Evolutionary conservation across 257 asterid genomes (phyloP).

Genomic region (Mitragyna speciosa): DNA sequence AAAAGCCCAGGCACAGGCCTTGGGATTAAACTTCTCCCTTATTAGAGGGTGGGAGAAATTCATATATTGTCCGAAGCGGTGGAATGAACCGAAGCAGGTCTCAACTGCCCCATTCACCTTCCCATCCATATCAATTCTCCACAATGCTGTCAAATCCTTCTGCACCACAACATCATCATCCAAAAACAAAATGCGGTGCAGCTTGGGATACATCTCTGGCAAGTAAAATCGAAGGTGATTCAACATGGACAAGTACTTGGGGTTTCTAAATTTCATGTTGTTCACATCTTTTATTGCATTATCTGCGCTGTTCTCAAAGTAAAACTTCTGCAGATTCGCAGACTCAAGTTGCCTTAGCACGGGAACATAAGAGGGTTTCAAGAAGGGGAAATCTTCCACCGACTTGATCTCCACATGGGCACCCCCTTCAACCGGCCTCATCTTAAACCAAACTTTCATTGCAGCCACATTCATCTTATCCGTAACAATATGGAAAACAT

Average conservation of each 20-base stretch:
- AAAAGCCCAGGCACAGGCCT: constrained; percentile 97
- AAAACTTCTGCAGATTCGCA: constrained; percentile 53
- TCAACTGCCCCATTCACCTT: constrained; percentile 89
- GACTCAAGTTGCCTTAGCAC: constrained; percentile 70
- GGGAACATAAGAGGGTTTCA: constrained; percentile 75
- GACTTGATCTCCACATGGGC: constrained; percentile 85
- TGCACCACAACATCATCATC: constrained; percentile 96
- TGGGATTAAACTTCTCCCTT: constrained; percentile 73
- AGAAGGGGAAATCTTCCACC: constrained; percentile 64
- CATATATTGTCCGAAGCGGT: constrained; percentile 69
- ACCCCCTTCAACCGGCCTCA: constrained; percentile 82
- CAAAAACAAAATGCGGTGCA: constrained; percentile 74
- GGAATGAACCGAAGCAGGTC: constrained; percentile 93
- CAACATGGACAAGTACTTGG: constrained; percentile 75
- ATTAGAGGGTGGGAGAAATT: constrained; percentile 85
- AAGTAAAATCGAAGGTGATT: constrained; percentile 89
- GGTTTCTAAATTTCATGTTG: constrained; percentile 69
- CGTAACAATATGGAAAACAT: constrained; percentile 83
- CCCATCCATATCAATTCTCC: constrained; percentile 87
- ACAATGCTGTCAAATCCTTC: constrained; percentile 86
- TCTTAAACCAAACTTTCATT: constrained; percentile 94
- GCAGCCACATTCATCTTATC: constrained; percentile 92
- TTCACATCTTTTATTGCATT: constrained; percentile 70
- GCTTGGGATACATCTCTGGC: constrained; percentile 85
- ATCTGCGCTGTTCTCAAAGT: constrained; percentile 78